A percentile compares a stretch with the other conserved stretches of the same genome.
Conservation (phyloP, 108 stramenopile species). For the Asterionellopsis glacialis region DNA sequence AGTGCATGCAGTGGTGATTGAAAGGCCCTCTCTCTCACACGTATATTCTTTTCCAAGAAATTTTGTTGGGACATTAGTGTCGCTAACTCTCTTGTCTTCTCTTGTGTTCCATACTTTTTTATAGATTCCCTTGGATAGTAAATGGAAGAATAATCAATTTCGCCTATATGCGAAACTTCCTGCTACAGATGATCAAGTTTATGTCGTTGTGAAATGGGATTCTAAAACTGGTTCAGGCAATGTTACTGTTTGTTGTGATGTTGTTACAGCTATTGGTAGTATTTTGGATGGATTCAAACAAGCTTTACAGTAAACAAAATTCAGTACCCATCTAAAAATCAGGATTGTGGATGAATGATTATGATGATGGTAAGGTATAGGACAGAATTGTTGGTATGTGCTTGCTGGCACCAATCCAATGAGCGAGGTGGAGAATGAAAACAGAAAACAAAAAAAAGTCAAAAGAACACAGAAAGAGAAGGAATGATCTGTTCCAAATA, state of each 20-base stretch:
- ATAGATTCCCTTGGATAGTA: background rate
- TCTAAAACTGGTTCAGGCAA: constrained; percentile 34
- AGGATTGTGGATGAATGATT: no score
- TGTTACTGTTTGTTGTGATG: constrained; percentile 67
- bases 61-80: background rate
- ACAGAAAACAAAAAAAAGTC: no score
- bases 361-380: no score
- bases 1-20: background rate
- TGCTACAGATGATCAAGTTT: constrained; percentile 49
- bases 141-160: constrained; percentile 11
- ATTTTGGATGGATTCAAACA: constrained; percentile 52
- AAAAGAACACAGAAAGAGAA: no score
- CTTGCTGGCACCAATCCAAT: no score
- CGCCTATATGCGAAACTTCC: constrained; percentile 60
- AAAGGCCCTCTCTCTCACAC: background rate
- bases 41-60: background rate
- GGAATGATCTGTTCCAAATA: no score
- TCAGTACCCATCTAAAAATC: no score
- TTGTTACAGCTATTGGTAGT: constrained; percentile 66
- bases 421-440: no score
- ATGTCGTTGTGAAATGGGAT: constrained; percentile 43
- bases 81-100: no score
- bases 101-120: no score
- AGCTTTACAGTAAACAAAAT: no score
- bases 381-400: no score